Evolutionary conservation across 1,139 yeast genomes (phyloP).

Genomic region (Pichia sp.): DNA sequence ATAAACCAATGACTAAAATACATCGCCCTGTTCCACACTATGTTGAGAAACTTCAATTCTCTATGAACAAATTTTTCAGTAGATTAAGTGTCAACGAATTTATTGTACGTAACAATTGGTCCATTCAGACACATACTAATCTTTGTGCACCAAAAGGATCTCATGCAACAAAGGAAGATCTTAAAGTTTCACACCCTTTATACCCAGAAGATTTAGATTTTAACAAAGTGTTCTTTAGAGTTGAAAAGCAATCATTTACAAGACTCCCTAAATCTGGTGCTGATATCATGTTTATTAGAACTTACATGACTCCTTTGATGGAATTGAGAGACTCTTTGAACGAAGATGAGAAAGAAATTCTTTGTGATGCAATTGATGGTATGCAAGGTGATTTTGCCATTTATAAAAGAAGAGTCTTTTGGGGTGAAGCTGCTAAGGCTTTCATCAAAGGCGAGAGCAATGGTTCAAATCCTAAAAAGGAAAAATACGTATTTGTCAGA

Average conservation of each 20-base stretch:
- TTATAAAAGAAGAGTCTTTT: slow-evolving; percentile 24
- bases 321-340: slow-evolving; percentile 32
- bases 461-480: slow-evolving; percentile 21
- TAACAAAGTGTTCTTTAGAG: slow-evolving; percentile 47
- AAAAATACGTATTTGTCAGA: slow-evolving; percentile 15
- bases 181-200: slow-evolving; percentile 28
- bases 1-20: slow-evolving; percentile 44
- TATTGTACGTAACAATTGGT: slow-evolving; percentile 56
- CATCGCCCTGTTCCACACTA: slow-evolving; percentile 64
- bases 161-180: slow-evolving; percentile 19
- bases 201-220: slow-evolving; percentile 45
- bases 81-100: slow-evolving; percentile 44
- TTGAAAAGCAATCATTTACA: slow-evolving; percentile 56
- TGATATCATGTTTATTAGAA: slow-evolving; percentile 52
- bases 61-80: slow-evolving; percentile 57
- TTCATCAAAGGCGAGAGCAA: slow-evolving; percentile 24
- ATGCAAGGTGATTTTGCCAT: slow-evolving; percentile 20
- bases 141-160: slow-evolving; percentile 41
- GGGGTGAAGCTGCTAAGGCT: slow-evolving; percentile 27
- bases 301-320: slow-evolving; percentile 57
- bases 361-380: slow-evolving; percentile 41
- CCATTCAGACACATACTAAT: slow-evolving; percentile 48
- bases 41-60: slow-evolving; percentile 41
- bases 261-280: slow-evolving; percentile 50
- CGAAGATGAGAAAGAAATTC: slow-evolving; percentile 42